Evolutionary conservation across 345 rosid species (phyloP), one percentile per base, ranked within the genome.

Genomic region (Melaleuca alternifolia): DNA sequence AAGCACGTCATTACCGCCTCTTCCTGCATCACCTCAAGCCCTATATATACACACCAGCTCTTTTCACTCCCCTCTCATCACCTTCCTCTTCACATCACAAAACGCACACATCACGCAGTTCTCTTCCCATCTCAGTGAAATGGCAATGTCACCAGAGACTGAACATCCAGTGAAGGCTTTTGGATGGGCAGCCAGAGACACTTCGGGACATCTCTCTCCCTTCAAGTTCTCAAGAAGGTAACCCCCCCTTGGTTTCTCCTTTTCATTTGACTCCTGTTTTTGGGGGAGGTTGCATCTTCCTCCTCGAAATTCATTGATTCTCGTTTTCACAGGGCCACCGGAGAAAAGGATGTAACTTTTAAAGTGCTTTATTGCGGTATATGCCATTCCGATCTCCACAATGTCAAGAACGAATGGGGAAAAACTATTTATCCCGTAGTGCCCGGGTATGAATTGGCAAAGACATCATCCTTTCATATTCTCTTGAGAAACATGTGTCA

Each of bases 361-460:
- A 85, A 90, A 51, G 88, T 92, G 21, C 37, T 89, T 76, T 92
- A 89, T 20, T 92, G 93, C 62, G 93, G 92, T 26, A 88, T 90
- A 52, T 92, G 94, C 71, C 94, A 92, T 54, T 86, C 91, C 5
- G 94, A 92, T 84, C 87, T 92, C 50, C 93, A 92, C 84, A 46
- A 41, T 46, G 88, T 85, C 10, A 91, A 85, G 84, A 90, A 92
- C 48, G 93, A 91, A 15, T 92, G 94, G 93, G 89, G 92, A n/a
- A 86, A 59, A 30, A 84, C 94, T 71, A 76, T 82, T 48, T 92
- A 90, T 81, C 91, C 92, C 50, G 83, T 91, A 48, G 92, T 92
- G 10, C 93, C 94, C n/a, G 92, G 94, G 93, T 92, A 89, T 71
- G 79, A n/a, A 11, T 6, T 20, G 20, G 6, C 57, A 7, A 54